Base-by-base conservation (phyloP, 1,139 yeast genomes). In the Pichia sp. region DNA sequence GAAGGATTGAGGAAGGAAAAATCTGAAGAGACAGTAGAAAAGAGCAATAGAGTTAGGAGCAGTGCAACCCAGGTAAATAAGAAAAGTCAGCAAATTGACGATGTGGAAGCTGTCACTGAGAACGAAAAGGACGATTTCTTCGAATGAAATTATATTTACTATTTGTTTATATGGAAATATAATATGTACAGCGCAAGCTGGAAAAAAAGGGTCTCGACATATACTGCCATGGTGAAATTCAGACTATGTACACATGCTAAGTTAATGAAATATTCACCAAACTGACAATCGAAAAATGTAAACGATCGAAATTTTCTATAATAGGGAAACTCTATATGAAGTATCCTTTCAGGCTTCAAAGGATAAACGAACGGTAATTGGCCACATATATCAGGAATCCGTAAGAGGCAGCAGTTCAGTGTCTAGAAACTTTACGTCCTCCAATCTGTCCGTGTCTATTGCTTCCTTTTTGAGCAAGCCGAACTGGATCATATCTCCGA, bases 401-500 rank as follows among this genome's bases (percentile, higher is more conserved):
- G 20, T 17, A 38, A 20, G 20, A 47, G 55, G 56, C n/a, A 56
- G 29, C 20, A 68, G 52, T 46, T 69, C 69, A 47, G 75, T 66
- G 61, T 79, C 81, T 54, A 82, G 65, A 51, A 63, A 67, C 65
- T 79, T 80, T 48, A 79, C 60, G n/a, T 63, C 46, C 29, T 60
- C 58, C 53, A 63, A 64, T 56, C 63, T 59, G 50, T 67, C 60
- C 14, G 64, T 62, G 8, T 67, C 69, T 14, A 79, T 59, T 3
- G 74, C 71, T 0, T 67, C 65, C 58, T 71, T 66, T 14, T 73
- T 66, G 27, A 84, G 61, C 10, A 91, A 60, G 0, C 87, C 89
- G 50, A 87, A 75, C 52, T 79, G 78, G 42, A 86, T 71, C 65
- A 88, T 67, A 68, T 93, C 98, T 17, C 90, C 91, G 75, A 92